Evolutionary conservation across 768 basidiomycete genomes (phyloP), one percentile per base, ranked within the genome.

Genomic region (Hypsizygus marmoreus): DNA sequence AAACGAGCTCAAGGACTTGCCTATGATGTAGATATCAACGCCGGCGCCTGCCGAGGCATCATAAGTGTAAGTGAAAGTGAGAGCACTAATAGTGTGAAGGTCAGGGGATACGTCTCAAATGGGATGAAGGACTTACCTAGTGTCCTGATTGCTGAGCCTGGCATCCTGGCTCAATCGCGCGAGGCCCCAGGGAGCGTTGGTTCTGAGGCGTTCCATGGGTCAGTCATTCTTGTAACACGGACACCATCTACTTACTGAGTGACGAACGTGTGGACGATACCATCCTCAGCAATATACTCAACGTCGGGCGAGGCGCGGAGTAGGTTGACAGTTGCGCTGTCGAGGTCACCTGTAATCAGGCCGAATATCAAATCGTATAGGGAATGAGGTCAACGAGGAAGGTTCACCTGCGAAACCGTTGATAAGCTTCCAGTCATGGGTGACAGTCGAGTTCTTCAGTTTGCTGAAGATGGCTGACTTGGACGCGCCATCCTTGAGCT

Each of bases 21-120:
- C 73, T 40, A 76, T 59, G 46, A 74, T 52, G 50, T 72, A 74
- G 52, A 76, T 64, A 35, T 55, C 53, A 29, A 51, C 49, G 17
- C 53, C 53, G 14, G 49, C 19, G 14, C 53, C 53, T 4, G 45
- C 53, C 24, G 53, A 35, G 4, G 41, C 46, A 25, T 55, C 49
- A 23, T 50, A 51, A 29, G 53, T 55, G 22, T 55, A 50, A 8
- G 49, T 34, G 43, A 40, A 51, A 23, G 49, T 47, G 9, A 55
- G 42, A 17, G 49, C 48, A 32, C 53, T 55, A 19, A 14, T 10
- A 13, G n/a, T 9, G 14, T 11, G 12, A 20, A 12, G 11, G 16
- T 4, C 3, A 39, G 2, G 24, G 1, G 16, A 19, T 22, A 33
- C 29, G n/a, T 1, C 13, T 30, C 19, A 12, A 2, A 31, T 22